Percentiles rank a stretch among this genome's conserved stretches.
Evolutionary conservation across 192 early-diverging fungal species (phyloP).

Genomic region (Tieghemiomyces parasiticus): DNA sequence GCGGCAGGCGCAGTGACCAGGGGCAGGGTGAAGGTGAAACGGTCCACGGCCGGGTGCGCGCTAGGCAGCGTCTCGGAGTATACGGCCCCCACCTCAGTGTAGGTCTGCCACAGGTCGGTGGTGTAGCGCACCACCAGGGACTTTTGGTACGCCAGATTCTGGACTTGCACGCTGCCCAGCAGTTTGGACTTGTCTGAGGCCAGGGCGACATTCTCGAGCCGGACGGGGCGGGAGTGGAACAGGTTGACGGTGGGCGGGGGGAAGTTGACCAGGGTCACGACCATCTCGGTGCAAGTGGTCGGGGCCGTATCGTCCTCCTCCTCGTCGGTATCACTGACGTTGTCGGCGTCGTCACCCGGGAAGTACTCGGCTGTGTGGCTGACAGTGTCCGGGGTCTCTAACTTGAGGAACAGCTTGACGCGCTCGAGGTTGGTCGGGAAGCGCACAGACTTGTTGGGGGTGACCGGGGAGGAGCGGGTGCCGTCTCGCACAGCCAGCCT

Average conservation of each 20-base stretch:
- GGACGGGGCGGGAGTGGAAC: conserved; percentile 31
- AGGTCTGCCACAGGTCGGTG: conserved; percentile 64
- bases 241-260: conserved; percentile 23
- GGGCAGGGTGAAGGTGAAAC: conserved; percentile 53
- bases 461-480: conserved; percentile 19
- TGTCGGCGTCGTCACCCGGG: conserved; percentile 14
- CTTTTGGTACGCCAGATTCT: conserved; percentile 82
- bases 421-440: conserved; percentile 53
- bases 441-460: conserved; percentile 43
- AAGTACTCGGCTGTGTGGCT: conserved; percentile 23
- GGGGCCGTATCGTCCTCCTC: not conserved
- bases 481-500: conserved; percentile 1
- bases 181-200: conserved; percentile 34
- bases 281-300: conserved; percentile 9
- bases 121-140: conserved; percentile 65
- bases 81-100: conserved; percentile 42
- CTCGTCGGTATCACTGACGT: not conserved
- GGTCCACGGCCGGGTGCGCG: conserved; percentile 38
- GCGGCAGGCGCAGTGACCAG: conserved; percentile 26
- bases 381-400: conserved; percentile 39
- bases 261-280: conserved; percentile 21
- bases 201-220: conserved; percentile 38
- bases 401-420: conserved; percentile 53
- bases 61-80: conserved; percentile 30
- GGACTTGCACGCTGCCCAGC: conserved; percentile 52